A percentile compares a stretch with the other conserved stretches of the same genome.
phyloP scores from a whole-genome alignment of 257 asterid genomes.

The Ilex aquifolium region DNA sequence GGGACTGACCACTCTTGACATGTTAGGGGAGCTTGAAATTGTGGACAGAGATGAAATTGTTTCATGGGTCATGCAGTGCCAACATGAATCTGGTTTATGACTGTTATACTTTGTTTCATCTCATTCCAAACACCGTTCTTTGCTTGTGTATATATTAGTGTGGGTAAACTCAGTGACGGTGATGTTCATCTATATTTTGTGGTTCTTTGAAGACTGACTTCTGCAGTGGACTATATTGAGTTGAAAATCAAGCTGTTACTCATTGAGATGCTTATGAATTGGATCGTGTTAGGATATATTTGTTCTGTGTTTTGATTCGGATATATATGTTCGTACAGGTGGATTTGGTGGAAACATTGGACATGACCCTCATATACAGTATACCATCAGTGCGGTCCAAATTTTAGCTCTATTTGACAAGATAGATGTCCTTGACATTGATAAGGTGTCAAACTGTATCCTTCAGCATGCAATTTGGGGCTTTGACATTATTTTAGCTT shows the following conservation, averaged over 20 bases:
- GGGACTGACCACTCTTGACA: slow-evolving; percentile 92
- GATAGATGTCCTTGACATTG: slow-evolving; percentile 64
- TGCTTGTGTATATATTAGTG: too few relatives aligned
- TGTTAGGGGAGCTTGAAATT: slow-evolving; percentile 57
- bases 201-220: too few relatives aligned
- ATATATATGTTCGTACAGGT: slow-evolving; percentile 34
- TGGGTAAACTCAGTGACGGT: too few relatives aligned
- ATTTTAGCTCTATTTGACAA: slow-evolving; percentile 84
- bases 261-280: too few relatives aligned
- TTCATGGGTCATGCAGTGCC: slow-evolving; percentile 89
- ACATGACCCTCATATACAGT: slow-evolving; percentile 81
- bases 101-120: not conserved
- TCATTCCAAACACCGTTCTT: too few relatives aligned
- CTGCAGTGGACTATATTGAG: too few relatives aligned
- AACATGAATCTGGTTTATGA: slow-evolving; percentile 80
- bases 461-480: slow-evolving; percentile 13
- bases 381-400: slow-evolving; percentile 90
- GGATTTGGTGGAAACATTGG: slow-evolving; percentile 97
- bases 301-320: too few relatives aligned
- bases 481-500: not conserved
- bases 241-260: too few relatives aligned
- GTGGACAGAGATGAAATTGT: slow-evolving; percentile 78
- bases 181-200: too few relatives aligned
- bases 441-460: slow-evolving; percentile 81
- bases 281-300: too few relatives aligned